Base-by-base conservation (phyloP, 2,329 filamentous ascomycete genomes). In the Hypoxylon sp. region DNA sequence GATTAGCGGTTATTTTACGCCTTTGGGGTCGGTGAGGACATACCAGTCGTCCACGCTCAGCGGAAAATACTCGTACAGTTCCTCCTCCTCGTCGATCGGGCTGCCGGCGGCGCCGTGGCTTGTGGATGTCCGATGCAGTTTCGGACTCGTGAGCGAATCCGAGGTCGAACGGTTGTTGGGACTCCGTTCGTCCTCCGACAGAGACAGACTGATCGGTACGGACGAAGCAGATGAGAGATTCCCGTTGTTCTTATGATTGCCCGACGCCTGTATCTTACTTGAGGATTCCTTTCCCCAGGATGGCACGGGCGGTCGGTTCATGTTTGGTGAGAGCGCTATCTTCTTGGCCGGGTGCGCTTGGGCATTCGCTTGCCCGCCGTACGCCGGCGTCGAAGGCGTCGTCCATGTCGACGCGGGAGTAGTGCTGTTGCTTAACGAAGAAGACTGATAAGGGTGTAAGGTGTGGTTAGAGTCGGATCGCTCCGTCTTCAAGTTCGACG, bases 21-120 rank as follows among this genome's bases (percentile, higher is more conserved):
- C 13, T 15, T 17, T 3, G n/a, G 26, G 10, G 18, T n/a, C n/a
- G 11, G 15, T 20, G 40, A 13, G 27, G 5, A 71, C 76, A 69
- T 73, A 84, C 90, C 90, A 97, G 70, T 97, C 93, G 72, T 97
- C 92, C 56, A 97, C 78, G 45, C 89, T 92, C 13, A 98, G 80
- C 0, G 93, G 93, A 64, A 98, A 97, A 72, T 98, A 97, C 76
- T 98, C 93, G 72, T 97, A 97, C 15, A 97, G 78, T 64, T 93
- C 79, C 74, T 97, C 93, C 0, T 88, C 88, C 66, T 88, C 89
- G 67, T 96, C 92, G 63, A 87, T 77, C 27, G 90, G 82, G 70
- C 88, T 88, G 71, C 84, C 82, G 65, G 80, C 81, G 41, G 69
- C 65, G 48, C 74, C 74, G 18, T 75, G 74, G 3, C 70, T 74